A percentile compares a stretch with the other conserved stretches of the same genome.
These are phyloP conservation scores for Boletus sp. DNA, from an alignment of 1,284 basidiomycete genomes.

Conservation along the genomic window DNA sequence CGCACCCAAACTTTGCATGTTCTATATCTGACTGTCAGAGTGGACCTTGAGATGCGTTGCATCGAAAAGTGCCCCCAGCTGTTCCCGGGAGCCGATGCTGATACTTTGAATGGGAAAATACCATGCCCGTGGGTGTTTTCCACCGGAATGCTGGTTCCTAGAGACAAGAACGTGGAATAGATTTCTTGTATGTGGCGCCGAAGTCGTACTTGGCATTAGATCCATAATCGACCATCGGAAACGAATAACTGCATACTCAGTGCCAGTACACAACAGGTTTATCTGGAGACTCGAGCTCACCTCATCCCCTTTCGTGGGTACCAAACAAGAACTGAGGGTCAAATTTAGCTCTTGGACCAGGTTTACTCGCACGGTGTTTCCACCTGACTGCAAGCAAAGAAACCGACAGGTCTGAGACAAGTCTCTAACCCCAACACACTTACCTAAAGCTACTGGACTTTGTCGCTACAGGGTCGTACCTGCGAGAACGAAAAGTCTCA, in stretches of 20 bases:
- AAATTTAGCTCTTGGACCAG: too few species aligned
- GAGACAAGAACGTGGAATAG: not conserved
- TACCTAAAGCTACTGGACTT: too few species aligned
- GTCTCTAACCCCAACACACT: too few species aligned
- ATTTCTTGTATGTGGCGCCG: too few species aligned
- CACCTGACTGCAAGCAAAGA: too few species aligned
- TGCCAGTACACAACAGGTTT: not conserved
- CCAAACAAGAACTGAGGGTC: too few species aligned
- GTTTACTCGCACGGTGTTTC: too few species aligned
- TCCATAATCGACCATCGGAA: too few species aligned
- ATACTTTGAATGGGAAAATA: not conserved
- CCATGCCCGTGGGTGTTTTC: not conserved
- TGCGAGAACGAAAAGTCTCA: not conserved
- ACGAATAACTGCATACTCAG: too few species aligned
- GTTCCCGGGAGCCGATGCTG: not conserved
- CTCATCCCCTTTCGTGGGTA: too few species aligned
- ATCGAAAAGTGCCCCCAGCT: not conserved
- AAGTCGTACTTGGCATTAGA: not conserved
- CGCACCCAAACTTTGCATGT: not conserved
- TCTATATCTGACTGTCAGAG: slow-evolving; percentile 1
- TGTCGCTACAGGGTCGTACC: not conserved
- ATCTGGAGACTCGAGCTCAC: not conserved
- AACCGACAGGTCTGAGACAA: too few species aligned
- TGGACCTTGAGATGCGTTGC: not conserved
- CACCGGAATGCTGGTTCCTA: not conserved